A percentile compares a stretch with the other conserved stretches of the same genome.
Evolutionary conservation across 2,329 filamentous ascomycete genomes (phyloP).

Genomic region (Ophiocordyceps robertsii): DNA sequence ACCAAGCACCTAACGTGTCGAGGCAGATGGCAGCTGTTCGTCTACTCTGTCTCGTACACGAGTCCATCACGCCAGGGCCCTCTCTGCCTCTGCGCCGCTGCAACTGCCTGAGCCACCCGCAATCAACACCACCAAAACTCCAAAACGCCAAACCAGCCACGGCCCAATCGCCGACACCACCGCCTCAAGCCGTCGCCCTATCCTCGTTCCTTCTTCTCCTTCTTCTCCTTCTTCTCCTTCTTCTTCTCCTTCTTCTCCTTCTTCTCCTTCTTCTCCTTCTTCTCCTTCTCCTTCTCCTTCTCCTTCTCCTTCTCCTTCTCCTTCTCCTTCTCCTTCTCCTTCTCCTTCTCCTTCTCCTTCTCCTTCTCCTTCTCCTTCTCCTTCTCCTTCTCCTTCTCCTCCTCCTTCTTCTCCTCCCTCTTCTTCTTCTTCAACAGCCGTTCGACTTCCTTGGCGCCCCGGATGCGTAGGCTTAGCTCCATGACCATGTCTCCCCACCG

Average conservation of each 20-base stretch:
- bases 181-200: not conserved
- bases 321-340: slow-evolving; percentile 25
- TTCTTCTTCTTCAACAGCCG: slow-evolving; percentile 47
- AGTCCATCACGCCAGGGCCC: too few relatives aligned
- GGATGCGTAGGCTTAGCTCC: slow-evolving; percentile 61
- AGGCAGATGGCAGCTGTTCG: too few relatives aligned
- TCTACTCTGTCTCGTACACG: too few relatives aligned
- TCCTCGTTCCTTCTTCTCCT: slow-evolving; percentile 15
- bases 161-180: not conserved
- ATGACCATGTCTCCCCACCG: slow-evolving; percentile 70
- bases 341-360: slow-evolving; percentile 27
- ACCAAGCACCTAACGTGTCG: too few relatives aligned
- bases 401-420: slow-evolving; percentile 19
- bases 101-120: too few relatives aligned
- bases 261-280: slow-evolving; percentile 27
- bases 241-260: slow-evolving; percentile 30
- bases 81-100: too few relatives aligned
- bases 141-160: too few relatives aligned
- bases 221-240: slow-evolving; percentile 30
- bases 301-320: slow-evolving; percentile 25
- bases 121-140: too few relatives aligned
- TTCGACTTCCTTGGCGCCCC: slow-evolving; percentile 57
- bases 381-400: slow-evolving; percentile 29
- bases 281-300: slow-evolving; percentile 11
- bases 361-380: slow-evolving; percentile 25